A percentile compares a stretch with the other conserved stretches of the same genome.
Evolutionary conservation across 1,139 yeast species (phyloP).

Genomic region (Wickerhamomyces sp.): DNA sequence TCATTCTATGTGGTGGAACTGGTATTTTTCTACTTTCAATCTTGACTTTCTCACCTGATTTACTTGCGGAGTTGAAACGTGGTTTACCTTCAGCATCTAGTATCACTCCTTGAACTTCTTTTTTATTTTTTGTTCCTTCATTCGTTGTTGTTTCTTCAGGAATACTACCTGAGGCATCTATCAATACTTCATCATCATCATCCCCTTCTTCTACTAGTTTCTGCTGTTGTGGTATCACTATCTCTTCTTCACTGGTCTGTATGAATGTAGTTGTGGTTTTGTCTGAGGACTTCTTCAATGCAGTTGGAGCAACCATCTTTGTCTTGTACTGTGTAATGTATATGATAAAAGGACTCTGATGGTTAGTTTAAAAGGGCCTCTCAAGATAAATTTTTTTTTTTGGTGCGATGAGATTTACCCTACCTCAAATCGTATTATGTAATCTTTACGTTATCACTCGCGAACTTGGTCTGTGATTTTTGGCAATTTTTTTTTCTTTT

Average conservation of each 20-base stretch:
- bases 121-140: slow-evolving; percentile 21
- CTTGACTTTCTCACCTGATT: slow-evolving; percentile 65
- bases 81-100: slow-evolving; percentile 91
- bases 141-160: slow-evolving; percentile 22
- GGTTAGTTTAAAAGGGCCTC: background rate
- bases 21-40: slow-evolving; percentile 83
- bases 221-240: slow-evolving; percentile 9
- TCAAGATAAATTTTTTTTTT: background rate
- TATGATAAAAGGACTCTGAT: background rate
- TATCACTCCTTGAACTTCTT: slow-evolving; percentile 49
- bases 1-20: slow-evolving; percentile 95
- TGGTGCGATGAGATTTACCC: background rate
- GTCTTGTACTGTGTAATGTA: background rate
- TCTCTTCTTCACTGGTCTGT: background rate
- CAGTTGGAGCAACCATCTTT: slow-evolving; percentile 75
- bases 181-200: slow-evolving; percentile 57
- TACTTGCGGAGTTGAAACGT: slow-evolving; percentile 70
- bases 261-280: too few species aligned
- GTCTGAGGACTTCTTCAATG: slow-evolving; percentile 22
- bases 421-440: background rate
- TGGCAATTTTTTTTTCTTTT: background rate
- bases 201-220: slow-evolving; percentile 13
- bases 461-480: background rate
- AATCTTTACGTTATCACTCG: background rate
- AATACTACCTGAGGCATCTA: slow-evolving; percentile 49